These are phyloP conservation scores for Oxyria digyna DNA, from an alignment of 148 eudicot genomes.

Conservation along the genomic window DNA sequence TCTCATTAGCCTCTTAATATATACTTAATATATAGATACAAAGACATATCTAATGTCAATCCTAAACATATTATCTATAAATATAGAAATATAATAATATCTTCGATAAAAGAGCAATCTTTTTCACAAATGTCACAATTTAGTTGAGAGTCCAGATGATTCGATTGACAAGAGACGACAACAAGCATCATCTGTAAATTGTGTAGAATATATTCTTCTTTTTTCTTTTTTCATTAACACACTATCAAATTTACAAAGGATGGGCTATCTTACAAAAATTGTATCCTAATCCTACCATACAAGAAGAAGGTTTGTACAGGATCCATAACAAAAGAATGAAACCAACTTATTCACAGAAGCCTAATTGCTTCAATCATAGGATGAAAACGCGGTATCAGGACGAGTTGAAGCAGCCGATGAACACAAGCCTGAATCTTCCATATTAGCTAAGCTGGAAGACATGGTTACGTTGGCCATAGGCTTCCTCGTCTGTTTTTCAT, in stretches of 20 bases:
- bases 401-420: constrained; percentile 8
- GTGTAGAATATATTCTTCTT: background rate
- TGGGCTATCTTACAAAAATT: background rate
- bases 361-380: background rate
- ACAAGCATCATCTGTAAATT: background rate
- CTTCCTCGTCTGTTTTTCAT: background rate
- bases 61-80: too few relatives aligned
- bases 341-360: background rate
- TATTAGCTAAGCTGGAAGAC: constrained; percentile 21
- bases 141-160: background rate
- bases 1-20: too few relatives aligned
- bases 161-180: background rate
- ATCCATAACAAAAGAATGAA: background rate
- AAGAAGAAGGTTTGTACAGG: background rate
- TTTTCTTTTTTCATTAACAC: background rate
- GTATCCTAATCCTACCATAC: background rate
- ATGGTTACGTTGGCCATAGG: background rate
- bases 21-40: too few relatives aligned
- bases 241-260: background rate
- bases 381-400: background rate
- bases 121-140: background rate
- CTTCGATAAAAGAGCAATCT: background rate
- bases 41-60: too few relatives aligned
- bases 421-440: constrained; percentile 15
- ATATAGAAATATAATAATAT: too few relatives aligned